Base-by-base conservation (phyloP, 129 eudicot species). In the Escallonia rubra region DNA sequence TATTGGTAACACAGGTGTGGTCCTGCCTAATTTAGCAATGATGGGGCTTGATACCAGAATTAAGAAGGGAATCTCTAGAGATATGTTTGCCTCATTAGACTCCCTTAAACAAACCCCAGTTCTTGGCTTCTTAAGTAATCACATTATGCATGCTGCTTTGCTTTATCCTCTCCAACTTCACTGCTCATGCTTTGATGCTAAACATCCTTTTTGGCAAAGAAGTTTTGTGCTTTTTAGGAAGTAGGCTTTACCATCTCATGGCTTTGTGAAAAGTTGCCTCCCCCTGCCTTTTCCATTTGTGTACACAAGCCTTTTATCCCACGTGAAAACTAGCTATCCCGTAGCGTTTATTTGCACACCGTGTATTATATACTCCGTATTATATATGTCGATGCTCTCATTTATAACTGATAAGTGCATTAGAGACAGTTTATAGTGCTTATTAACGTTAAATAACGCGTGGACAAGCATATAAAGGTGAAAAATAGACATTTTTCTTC, bases 11-110 rank as follows among this genome's bases (percentile, higher is more conserved):
- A n/a, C n/a, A 64, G 13, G n/a, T 47, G 70, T 78, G 83, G 78
- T 67, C 78, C 83, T 72, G 7, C 71, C 65, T 64, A 52, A 76
- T 63, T 23, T 57, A 43, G 57, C 72, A 60, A 77, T 77, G 63
- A 77, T 70, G 68, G 51, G 34, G 49, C 62, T 66, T 50, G 60
- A 60, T 58, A 7, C 57, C 43, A 54, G 5, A 41, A 16, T n/a
- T n/a, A 50, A 11, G 47, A 11, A 23, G 57, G 57, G 72, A 67
- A 67, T 67, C 62, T 67, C 49, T 7, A 40, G 47, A 43, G 59
- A 45, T 63, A 23, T 23, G 63, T 61, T 23, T 48, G 13, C 57
- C 41, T 57, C 47, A 65, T 73, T 46, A 38, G 50, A 4, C 10
- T 64, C 57, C 7, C 7, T 43, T 57, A 45, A 64, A 50, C n/a